These are phyloP conservation scores for Pleodorina starrii DNA, from an alignment of 139 green algal species.

Conservation along the genomic window DNA sequence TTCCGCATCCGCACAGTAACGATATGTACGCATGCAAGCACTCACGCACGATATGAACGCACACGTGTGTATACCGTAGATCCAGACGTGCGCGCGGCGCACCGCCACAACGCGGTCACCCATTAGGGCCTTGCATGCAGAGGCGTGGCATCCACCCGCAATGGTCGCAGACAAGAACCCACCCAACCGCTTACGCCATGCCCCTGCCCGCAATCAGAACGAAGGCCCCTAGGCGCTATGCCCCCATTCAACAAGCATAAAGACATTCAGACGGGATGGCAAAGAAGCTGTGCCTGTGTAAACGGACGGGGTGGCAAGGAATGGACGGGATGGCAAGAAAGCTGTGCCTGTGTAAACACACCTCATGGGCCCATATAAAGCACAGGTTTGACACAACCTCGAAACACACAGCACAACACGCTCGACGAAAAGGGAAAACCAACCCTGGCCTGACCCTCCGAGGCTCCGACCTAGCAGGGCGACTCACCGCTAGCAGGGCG, in stretches of 20 bases:
- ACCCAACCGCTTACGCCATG: too few relatives aligned
- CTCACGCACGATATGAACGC: not conserved
- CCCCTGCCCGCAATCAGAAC: too few relatives aligned
- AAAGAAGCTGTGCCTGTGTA: not conserved
- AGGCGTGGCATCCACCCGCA: not conserved
- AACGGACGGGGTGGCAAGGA: not conserved
- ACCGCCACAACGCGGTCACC: not conserved
- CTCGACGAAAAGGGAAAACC: too few relatives aligned
- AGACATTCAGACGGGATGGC: not conserved
- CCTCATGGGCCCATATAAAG: not conserved
- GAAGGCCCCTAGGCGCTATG: too few relatives aligned
- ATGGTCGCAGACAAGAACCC: too few relatives aligned
- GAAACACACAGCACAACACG: not conserved
- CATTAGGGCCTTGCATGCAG: not conserved
- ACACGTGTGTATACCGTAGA: not conserved
- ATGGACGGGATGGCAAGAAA: not conserved
- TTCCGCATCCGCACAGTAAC: too few relatives aligned
- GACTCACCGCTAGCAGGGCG: not conserved
- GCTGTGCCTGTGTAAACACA: not conserved
- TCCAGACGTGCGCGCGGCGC: not conserved
- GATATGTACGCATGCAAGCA: not conserved
- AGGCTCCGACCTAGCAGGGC: not conserved
- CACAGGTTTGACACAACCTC: not conserved
- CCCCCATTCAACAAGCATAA: too few relatives aligned
- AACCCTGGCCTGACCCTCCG: not conserved